Conservation (phyloP, 2,329 filamentous ascomycete species). For the Grosmannia serpens region DNA sequence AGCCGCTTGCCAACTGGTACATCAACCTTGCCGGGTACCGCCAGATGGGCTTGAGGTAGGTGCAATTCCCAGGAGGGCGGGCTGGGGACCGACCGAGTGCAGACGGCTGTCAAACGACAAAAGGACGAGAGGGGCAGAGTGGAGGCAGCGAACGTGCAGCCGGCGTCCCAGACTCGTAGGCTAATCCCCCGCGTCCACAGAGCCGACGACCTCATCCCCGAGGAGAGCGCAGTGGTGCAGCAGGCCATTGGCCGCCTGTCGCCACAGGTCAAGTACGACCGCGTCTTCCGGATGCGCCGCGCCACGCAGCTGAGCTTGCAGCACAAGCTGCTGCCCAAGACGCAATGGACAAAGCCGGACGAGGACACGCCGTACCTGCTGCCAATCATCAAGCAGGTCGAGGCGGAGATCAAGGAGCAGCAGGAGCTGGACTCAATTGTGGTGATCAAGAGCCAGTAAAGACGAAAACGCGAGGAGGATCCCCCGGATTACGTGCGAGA, state of each 20-base stretch:
- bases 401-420: slow-evolving; percentile 37
- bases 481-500: not conserved
- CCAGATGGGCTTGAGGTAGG: slow-evolving; percentile 14
- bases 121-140: not conserved
- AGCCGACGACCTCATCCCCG: slow-evolving; percentile 87
- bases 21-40: slow-evolving; percentile 55
- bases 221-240: slow-evolving; percentile 81
- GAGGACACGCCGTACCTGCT: slow-evolving; percentile 45
- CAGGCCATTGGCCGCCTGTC: slow-evolving; percentile 82
- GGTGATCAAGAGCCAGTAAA: slow-evolving; percentile 36
- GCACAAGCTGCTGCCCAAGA: slow-evolving; percentile 53
- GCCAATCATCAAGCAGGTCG: slow-evolving; percentile 40
- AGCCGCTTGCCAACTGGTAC: slow-evolving; percentile 83
- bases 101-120: not conserved
- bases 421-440: slow-evolving; percentile 37
- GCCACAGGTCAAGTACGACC: slow-evolving; percentile 87
- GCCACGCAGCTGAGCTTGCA: slow-evolving; percentile 66
- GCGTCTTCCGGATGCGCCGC: slow-evolving; percentile 91
- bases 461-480: not conserved
- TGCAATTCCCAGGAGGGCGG: not conserved
- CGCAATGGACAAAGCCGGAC: slow-evolving; percentile 47
- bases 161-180: not conserved
- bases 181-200: slow-evolving; percentile 32
- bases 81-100: not conserved
- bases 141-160: not conserved